These are phyloP conservation scores for Nicotiana otophora DNA, from an alignment of 257 asterid genomes.

Conservation along the genomic window DNA sequence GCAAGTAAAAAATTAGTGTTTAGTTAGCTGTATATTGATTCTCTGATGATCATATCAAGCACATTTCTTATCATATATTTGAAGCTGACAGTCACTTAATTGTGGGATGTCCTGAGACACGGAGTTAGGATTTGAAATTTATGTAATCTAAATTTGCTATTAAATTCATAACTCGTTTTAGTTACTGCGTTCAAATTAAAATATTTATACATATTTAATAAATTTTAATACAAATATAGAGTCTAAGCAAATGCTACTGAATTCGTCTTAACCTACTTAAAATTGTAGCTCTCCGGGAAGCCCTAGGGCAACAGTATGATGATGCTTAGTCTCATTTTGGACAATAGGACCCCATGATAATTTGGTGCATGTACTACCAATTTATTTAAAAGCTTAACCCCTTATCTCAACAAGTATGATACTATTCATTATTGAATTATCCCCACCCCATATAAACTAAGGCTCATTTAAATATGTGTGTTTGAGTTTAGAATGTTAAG, in stretches of 20 bases:
- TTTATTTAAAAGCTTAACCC: not conserved
- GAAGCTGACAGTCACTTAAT: constrained; percentile 9
- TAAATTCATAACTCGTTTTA: too few species aligned
- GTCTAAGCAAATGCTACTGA: too few species aligned
- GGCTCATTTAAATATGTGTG: not conserved
- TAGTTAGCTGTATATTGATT: constrained; percentile 1
- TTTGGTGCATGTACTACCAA: not conserved
- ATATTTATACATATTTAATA: too few species aligned
- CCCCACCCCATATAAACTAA: not conserved
- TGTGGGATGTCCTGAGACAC: not conserved
- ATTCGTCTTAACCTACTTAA: too few species aligned
- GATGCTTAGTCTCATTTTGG: not conserved
- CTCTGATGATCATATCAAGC: not conserved
- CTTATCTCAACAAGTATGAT: not conserved
- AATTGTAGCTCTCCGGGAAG: not conserved
- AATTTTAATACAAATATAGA: too few species aligned
- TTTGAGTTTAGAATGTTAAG: too few species aligned
- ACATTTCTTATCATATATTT: constrained; percentile 8
- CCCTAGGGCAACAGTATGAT: not conserved
- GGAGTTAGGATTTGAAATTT: too few species aligned
- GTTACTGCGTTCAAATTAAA: too few species aligned
- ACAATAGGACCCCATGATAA: not conserved
- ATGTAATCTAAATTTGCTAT: too few species aligned
- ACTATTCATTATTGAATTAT: not conserved
- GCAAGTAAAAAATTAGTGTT: not conserved